phyloP scores from a whole-genome alignment of 2,329 filamentous ascomycete genomes.

The Aspergillus pseudoviridinutans region DNA sequence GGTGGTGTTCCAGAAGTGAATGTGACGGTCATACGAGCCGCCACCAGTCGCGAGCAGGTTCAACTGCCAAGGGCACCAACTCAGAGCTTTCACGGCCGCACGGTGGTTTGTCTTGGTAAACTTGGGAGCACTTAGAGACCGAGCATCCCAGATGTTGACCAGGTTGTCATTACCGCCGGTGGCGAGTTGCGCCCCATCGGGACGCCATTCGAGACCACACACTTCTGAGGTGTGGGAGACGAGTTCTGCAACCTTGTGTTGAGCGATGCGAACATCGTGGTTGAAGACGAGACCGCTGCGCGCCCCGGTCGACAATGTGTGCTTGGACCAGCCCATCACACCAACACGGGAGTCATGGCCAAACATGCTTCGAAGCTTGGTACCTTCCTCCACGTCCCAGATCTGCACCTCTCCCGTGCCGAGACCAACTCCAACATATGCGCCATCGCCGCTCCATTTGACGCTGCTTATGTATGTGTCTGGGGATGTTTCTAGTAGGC shows the following conservation, averaged over 20 bases:
- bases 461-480: slow-evolving; percentile 98
- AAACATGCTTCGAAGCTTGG: slow-evolving; percentile 97
- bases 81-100: slow-evolving; percentile 94
- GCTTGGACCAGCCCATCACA: slow-evolving; percentile 99
- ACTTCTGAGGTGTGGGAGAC: slow-evolving; percentile 97
- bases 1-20: slow-evolving; percentile 99
- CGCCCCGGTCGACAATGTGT: slow-evolving; percentile 89
- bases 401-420: slow-evolving; percentile 97
- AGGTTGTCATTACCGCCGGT: slow-evolving; percentile 99
- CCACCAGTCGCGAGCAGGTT: slow-evolving; percentile 96
- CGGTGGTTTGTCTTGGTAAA: slow-evolving; percentile 99
- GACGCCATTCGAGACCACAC: slow-evolving; percentile 95
- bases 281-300: slow-evolving; percentile 95
- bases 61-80: slow-evolving; percentile 98
- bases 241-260: slow-evolving; percentile 97
- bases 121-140: slow-evolving; percentile 87
- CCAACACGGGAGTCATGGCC: slow-evolving; percentile 95
- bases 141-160: slow-evolving; percentile 98
- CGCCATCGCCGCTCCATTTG: slow-evolving; percentile 97
- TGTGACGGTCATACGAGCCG: slow-evolving; percentile 93
- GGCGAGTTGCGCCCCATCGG: slow-evolving; percentile 92
- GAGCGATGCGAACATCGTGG: slow-evolving; percentile 94
- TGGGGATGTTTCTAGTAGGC: slow-evolving; percentile 77
- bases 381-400: slow-evolving; percentile 94
- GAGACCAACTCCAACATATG: slow-evolving; percentile 92